Base-by-base conservation (phyloP, 176 grass and related monocot species). In the Lolium rigidum region DNA sequence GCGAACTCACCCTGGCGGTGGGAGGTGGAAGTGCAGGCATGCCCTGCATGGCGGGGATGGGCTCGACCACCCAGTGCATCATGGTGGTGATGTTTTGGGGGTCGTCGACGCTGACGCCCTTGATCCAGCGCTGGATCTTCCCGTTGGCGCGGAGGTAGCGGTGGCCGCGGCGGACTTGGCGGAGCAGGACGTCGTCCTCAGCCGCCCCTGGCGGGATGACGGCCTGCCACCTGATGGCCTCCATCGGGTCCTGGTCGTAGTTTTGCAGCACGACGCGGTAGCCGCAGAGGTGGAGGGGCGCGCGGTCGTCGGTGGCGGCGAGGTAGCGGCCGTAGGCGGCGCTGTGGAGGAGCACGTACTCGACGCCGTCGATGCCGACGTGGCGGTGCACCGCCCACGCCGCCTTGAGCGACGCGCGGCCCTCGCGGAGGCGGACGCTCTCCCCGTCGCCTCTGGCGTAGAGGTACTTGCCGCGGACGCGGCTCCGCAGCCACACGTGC, bases 241-340 rank as follows among this genome's bases (percentile, higher is more conserved):
- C 31, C 31, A 35, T 35, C 2, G 31, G 31, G 31, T 35, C 31
- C 31, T 3, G 4, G 10, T 44, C 55, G 75, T 59, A 57, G 50
- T 69, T 20, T 9, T 12, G 17, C 39, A 49, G 79, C 18, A 1
- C 5, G 68, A n/a, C 76, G 56, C 41, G 52, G 66, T 12, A 57
- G 65, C 85, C 84, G 24, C 0, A 0, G 56, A 7, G 0, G 26
- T 7, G 24, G 39, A 14, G 13, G 37, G 71, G 71, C 16, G 79
- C 60, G 22, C 4, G 5, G 8, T 4, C 20, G 70, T 7, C n/a
- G 41, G 21, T 26, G 59, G 37, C 15, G 4, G 31, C 70, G 59
- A 88, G 86, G 86, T 82, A 87, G 55, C 78, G 71, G 17, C 86
- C 86, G 71, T 87, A 82, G 78, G 69, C 72, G 47, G 72, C 86